Evolutionary conservation across 2,329 filamentous ascomycete species (phyloP), one percentile per base, ranked within the genome.

Genomic region (Malbranchea zuffiana): DNA sequence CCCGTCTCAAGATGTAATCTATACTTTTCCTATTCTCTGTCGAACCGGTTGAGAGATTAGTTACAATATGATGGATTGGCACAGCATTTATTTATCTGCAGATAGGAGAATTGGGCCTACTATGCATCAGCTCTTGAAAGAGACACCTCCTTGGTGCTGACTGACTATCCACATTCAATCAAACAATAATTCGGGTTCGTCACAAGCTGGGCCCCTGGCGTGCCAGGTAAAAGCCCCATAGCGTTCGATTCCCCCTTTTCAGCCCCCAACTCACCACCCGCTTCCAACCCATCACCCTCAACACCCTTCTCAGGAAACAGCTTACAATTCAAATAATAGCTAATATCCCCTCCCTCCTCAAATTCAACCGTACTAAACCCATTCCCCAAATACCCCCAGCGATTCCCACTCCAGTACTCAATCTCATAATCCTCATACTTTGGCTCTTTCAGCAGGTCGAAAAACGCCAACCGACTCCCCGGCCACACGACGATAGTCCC

Each of bases 401-500:
- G 44, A 40, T 46, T 46, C 32, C 29, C 25, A 34, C 44, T 40
- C 41, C 41, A 43, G 32, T 45, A 45, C 26, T 45, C 32, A 15
- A 45, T 45, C 8, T 45, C 41, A 39, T 44, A 45, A 12, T 45
- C 44, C 20, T 45, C 44, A 36, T 37, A 45, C 24, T 40, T 43
- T 2, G 41, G 41, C 15, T 44, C 36, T 15, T 28, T 24, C 26
- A 45, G 13, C 18, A 40, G n/a, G 10, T 45, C 41, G 19, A 45
- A 41, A 35, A 44, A 45, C 0, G 41, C 38, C 12, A 54, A 35
- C 11, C 49, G 39, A 8, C 35, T 46, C 18, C 49, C 50, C 6
- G 50, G 50, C 47, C 49, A 53, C 26, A 50, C 40, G 16, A 44
- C 45, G 20, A 47, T 37, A 17, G 44, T 43, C 6, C 49, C 49